Evolutionary conservation across 2,329 filamentous ascomycete species (phyloP).

Genomic region (Penicillium sp.): DNA sequence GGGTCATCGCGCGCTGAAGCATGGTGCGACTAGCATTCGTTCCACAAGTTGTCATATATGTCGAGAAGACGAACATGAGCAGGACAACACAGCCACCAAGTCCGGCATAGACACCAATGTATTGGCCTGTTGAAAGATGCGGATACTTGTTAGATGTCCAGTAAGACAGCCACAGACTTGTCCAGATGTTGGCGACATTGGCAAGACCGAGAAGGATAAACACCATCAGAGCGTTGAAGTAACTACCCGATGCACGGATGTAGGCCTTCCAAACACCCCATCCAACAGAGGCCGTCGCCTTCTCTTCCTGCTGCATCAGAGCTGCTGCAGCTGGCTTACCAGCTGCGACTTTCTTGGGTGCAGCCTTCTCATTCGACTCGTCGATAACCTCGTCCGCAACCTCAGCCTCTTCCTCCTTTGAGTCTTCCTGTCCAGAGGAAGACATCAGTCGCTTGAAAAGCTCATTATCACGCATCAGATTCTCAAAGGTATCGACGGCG

Average conservation of each 20-base stretch:
- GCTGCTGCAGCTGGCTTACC: slow-evolving; percentile 33
- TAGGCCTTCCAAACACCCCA: slow-evolving; percentile 82
- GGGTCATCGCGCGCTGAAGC: slow-evolving; percentile 76
- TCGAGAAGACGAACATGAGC: slow-evolving; percentile 79
- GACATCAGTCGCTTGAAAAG: slow-evolving; percentile 82
- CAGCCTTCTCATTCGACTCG: slow-evolving; percentile 39
- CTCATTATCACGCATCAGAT: slow-evolving; percentile 77
- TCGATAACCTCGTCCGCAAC: slow-evolving; percentile 54
- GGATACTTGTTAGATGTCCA: slow-evolving; percentile 82
- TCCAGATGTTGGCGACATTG: slow-evolving; percentile 83
- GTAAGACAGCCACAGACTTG: slow-evolving; percentile 89
- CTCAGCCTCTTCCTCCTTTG: slow-evolving; percentile 54
- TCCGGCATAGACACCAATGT: slow-evolving; percentile 71
- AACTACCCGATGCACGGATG: slow-evolving; percentile 69
- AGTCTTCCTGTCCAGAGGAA: slow-evolving; percentile 64
- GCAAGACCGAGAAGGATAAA: slow-evolving; percentile 69
- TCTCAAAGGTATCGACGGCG: slow-evolving; percentile 85
- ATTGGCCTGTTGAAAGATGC: slow-evolving; percentile 65
- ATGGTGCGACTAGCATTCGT: slow-evolving; percentile 82
- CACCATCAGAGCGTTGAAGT: slow-evolving; percentile 65
- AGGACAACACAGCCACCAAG: slow-evolving; percentile 73
- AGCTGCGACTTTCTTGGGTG: slow-evolving; percentile 14
- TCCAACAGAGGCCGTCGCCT: slow-evolving; percentile 74
- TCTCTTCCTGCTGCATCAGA: slow-evolving; percentile 55
- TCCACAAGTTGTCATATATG: slow-evolving; percentile 75